Conservation (phyloP, 345 rosid species). For the Sapria himalayana region DNA sequence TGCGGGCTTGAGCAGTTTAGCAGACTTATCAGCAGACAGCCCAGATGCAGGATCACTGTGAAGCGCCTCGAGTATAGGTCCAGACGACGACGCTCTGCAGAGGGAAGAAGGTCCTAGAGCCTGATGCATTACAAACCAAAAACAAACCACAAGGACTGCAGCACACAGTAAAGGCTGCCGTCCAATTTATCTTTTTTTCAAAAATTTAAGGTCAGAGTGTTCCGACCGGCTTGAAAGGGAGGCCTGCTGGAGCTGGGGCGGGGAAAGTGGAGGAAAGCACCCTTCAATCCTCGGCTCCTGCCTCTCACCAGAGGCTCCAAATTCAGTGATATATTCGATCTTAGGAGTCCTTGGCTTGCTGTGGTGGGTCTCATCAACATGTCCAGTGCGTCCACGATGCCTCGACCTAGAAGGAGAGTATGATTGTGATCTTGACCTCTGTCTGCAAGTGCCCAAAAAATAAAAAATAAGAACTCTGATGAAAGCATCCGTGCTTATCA, state of each 20-base stretch:
- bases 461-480: too few relatives aligned
- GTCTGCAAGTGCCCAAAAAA: slow-evolving; percentile 15
- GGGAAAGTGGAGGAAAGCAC: slow-evolving; percentile 82
- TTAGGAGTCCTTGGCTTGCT: slow-evolving; percentile 55
- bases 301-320: slow-evolving; percentile 59
- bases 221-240: slow-evolving; percentile 80
- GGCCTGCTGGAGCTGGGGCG: slow-evolving; percentile 45
- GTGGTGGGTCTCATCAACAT: slow-evolving; percentile 32
- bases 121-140: slow-evolving; percentile 20
- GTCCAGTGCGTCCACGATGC: slow-evolving; percentile 34
- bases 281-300: slow-evolving; percentile 52
- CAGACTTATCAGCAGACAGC: slow-evolving; percentile 44
- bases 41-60: slow-evolving; percentile 98
- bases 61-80: slow-evolving; percentile 82
- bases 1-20: slow-evolving; percentile 26
- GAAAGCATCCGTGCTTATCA: too few relatives aligned
- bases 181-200: slow-evolving; percentile 91
- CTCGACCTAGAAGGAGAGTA: slow-evolving; percentile 64
- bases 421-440: slow-evolving; percentile 63
- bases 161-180: slow-evolving; percentile 54
- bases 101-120: slow-evolving; percentile 23
- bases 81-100: slow-evolving; percentile 80
- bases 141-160: too few relatives aligned
- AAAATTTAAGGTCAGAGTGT: slow-evolving; percentile 94
- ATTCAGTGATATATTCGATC: slow-evolving; percentile 84